These are phyloP conservation scores for Acarospora socialis DNA, from an alignment of 2,329 filamentous ascomycete genomes.

Conservation along the genomic window DNA sequence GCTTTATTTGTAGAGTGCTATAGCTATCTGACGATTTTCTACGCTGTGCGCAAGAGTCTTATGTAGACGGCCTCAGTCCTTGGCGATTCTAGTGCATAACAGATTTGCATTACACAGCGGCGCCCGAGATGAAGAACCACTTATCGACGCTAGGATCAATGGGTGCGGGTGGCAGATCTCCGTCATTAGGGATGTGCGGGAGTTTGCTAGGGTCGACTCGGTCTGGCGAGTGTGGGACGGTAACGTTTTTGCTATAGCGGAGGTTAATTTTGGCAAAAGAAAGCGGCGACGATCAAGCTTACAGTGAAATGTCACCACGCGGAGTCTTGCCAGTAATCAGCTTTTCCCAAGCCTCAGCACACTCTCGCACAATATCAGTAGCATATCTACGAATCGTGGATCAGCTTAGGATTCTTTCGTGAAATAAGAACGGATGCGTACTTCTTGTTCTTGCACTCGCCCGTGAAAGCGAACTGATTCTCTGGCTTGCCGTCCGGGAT, in stretches of 20 bases:
- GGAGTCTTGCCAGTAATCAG: slow-evolving; percentile 81
- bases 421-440: slow-evolving; percentile 26
- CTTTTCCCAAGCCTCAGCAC: slow-evolving; percentile 91
- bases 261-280: slow-evolving; percentile 9
- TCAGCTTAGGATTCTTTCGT: slow-evolving; percentile 11
- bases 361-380: slow-evolving; percentile 89
- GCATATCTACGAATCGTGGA: slow-evolving; percentile 50
- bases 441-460: slow-evolving; percentile 99
- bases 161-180: slow-evolving; percentile 71
- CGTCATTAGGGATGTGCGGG: slow-evolving; percentile 59
- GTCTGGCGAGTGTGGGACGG: slow-evolving; percentile 55
- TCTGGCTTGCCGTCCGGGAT: slow-evolving; percentile 99
- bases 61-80: too few relatives aligned
- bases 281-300: slow-evolving; percentile 30
- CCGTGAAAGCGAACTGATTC: slow-evolving; percentile 99
- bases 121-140: slow-evolving; percentile 99
- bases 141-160: slow-evolving; percentile 98
- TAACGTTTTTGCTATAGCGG: slow-evolving; percentile 60
- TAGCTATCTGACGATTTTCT: too few relatives aligned
- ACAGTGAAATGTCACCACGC: slow-evolving; percentile 67
- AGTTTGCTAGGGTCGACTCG: slow-evolving; percentile 56
- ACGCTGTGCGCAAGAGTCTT: too few relatives aligned
- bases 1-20: too few relatives aligned
- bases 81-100: too few relatives aligned
- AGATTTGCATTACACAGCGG: slow-evolving; percentile 75